A percentile compares a stretch with the other conserved stretches of the same genome.
These are phyloP conservation scores for Solanum sejunctum DNA, from an alignment of 257 asterid species.

Conservation along the genomic window DNA sequence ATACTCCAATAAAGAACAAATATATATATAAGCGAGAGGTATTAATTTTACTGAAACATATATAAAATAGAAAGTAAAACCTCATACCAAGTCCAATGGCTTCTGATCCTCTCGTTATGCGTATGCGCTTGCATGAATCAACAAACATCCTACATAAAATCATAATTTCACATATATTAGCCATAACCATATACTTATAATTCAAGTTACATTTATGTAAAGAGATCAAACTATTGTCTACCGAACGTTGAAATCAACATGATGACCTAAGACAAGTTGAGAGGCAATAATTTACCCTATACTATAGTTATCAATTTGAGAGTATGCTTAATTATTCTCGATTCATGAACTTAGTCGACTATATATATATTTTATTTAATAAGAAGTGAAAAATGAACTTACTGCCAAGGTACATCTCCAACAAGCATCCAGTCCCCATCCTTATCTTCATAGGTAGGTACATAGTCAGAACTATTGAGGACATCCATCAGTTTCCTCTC, in stretches of 20 bases:
- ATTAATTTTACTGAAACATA: neutral
- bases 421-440: constrained; percentile 60
- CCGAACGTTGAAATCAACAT: too few species aligned
- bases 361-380: too few species aligned
- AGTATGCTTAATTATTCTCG: too few species aligned
- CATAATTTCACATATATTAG: neutral
- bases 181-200: neutral
- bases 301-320: too few species aligned
- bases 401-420: constrained; percentile 55
- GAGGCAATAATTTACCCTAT: too few species aligned
- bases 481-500: constrained; percentile 45
- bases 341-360: too few species aligned
- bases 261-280: too few species aligned
- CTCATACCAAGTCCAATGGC: constrained; percentile 40
- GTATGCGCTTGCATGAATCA: constrained; percentile 41
- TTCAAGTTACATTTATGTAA: too few species aligned
- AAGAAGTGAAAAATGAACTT: neutral
- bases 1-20: too few species aligned
- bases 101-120: constrained; percentile 43
- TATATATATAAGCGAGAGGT: neutral
- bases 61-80: neutral
- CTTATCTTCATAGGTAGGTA: constrained; percentile 47
- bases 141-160: constrained; percentile 26
- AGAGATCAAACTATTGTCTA: too few species aligned
- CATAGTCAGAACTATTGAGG: constrained; percentile 39